Percentiles rank a stretch among this genome's conserved stretches.
These are phyloP conservation scores for Mortierella sp. DNA, from an alignment of 371 early-diverging fungal genomes.

Conservation along the genomic window DNA sequence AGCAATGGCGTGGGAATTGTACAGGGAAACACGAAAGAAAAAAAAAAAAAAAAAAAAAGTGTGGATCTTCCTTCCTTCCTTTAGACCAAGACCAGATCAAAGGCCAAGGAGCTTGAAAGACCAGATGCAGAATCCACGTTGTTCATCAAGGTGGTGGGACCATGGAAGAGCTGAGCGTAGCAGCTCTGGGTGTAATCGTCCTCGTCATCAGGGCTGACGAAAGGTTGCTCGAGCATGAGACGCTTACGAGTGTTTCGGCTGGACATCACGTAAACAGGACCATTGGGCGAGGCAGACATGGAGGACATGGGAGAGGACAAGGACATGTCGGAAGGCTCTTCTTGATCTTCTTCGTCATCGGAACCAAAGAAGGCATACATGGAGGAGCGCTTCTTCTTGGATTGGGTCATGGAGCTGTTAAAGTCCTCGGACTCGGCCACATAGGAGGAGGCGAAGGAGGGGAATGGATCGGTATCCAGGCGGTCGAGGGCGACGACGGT, in stretches of 20 bases:
- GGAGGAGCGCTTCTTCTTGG: conserved; percentile 40
- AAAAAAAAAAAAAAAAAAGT: background rate
- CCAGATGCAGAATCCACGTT: conserved; percentile 21
- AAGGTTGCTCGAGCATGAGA: conserved; percentile 52
- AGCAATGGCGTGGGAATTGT: background rate
- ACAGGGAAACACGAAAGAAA: background rate
- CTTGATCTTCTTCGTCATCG: conserved; percentile 36
- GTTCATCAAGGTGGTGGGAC: conserved; percentile 22
- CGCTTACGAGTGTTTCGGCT: conserved; percentile 53
- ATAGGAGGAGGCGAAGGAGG: conserved; percentile 12
- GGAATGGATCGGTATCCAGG: conserved; percentile 17
- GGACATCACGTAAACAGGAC: conserved; percentile 48
- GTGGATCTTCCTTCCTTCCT: background rate
- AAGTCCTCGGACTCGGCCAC: background rate
- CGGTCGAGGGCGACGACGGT: conserved; percentile 45
- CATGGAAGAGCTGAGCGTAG: conserved; percentile 46
- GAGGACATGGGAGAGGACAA: no score
- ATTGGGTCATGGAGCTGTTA: background rate
- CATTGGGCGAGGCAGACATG: background rate
- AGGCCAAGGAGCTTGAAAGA: conserved; percentile 29
- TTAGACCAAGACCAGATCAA: conserved; percentile 20
- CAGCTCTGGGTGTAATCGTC: conserved; percentile 22
- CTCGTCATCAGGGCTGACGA: conserved; percentile 45
- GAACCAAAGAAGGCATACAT: conserved; percentile 41
- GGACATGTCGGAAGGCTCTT: conserved; percentile 8